phyloP scores from a whole-genome alignment of 2,329 filamentous ascomycete species.

The Xylaria sp. region DNA sequence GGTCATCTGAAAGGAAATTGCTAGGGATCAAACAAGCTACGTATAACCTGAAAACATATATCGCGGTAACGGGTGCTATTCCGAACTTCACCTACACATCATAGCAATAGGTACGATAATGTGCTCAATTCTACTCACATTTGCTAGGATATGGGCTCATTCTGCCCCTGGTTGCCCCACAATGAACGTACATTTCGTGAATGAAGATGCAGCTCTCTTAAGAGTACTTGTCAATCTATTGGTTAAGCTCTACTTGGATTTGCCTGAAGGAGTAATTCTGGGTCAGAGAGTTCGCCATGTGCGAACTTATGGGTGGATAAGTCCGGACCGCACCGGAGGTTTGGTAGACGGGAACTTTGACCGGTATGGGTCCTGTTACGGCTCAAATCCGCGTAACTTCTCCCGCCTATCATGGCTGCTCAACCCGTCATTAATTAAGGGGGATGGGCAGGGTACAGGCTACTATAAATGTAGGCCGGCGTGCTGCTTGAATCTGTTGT shows the following conservation, averaged over 20 bases:
- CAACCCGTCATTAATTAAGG: background rate
- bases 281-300: background rate
- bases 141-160: background rate
- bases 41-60: background rate
- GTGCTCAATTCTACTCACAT: background rate
- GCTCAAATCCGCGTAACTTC: background rate
- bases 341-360: background rate
- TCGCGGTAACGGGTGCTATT: background rate
- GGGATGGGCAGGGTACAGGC: background rate
- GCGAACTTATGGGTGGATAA: background rate
- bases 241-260: background rate
- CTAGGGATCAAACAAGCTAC: background rate
- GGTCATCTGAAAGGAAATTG: background rate
- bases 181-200: background rate
- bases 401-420: background rate
- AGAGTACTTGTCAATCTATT: background rate
- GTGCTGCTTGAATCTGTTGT: background rate
- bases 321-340: background rate
- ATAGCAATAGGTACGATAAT: background rate
- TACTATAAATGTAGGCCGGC: background rate
- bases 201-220: background rate
- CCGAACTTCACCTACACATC: background rate
- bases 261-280: background rate
- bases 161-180: background rate
- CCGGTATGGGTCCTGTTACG: background rate